phyloP scores from a whole-genome alignment of 495 filamentous ascomycete genomes.

The Talaromyces proteolyticus region DNA sequence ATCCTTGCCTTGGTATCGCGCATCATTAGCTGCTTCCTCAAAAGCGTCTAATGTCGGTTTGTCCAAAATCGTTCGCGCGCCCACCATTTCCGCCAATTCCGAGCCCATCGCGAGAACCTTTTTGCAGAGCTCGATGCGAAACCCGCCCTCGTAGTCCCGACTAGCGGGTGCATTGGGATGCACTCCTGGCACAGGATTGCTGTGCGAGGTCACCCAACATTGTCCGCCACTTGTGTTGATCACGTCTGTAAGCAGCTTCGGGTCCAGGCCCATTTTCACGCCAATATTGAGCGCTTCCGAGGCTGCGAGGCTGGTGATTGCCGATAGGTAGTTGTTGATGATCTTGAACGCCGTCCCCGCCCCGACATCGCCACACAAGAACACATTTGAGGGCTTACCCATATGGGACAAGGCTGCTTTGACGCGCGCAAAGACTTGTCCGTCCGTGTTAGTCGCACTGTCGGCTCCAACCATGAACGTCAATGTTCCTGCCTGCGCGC shows the following conservation, averaged over 20 bases:
- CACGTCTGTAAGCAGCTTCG: background rate
- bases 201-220: background rate
- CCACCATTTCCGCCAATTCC: background rate
- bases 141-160: background rate
- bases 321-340: background rate
- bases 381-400: background rate
- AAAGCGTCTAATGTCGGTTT: background rate
- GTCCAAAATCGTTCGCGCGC: background rate
- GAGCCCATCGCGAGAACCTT: background rate
- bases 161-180: background rate
- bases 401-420: background rate
- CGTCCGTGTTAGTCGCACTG: background rate
- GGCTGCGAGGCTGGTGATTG: background rate
- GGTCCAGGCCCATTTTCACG: background rate
- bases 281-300: background rate
- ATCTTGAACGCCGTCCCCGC: background rate
- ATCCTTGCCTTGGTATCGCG: background rate
- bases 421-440: background rate
- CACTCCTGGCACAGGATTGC: background rate
- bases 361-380: background rate
- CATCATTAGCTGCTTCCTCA: background rate
- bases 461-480: background rate
- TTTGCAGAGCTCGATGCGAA: background rate
- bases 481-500: background rate
- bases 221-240: background rate